Base-by-base conservation (phyloP, 163 green algal species). In the Scenedesmus sp. region DNA sequence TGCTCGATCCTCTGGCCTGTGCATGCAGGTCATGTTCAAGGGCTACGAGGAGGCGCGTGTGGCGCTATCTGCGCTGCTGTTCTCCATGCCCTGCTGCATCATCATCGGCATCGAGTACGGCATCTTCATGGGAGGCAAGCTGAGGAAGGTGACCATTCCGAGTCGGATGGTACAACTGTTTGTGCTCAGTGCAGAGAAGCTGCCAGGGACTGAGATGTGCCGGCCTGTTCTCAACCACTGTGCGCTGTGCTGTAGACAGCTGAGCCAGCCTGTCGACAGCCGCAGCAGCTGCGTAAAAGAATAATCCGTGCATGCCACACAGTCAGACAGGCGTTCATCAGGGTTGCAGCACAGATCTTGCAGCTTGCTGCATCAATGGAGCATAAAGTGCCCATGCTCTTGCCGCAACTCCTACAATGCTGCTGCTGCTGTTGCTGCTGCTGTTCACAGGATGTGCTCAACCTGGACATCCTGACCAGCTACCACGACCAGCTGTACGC, bases 41-140 rank as follows among this genome's bases (percentile, higher is more conserved):
- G 90, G 90, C 62, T 93, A 93, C 73, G 90, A 93, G 77, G 90
- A 93, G 77, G 85, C 90, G 16, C 76, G 90, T 13, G 90, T 93
- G 67, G 90, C 90, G 12, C 64, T 93, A 13, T 67, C 76, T 20
- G 46, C 85, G 26, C 85, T 93, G 85, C 76, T 93, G 74, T 93
- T 93, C 85, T 86, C 90, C 26, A 74, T 91, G 85, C 90, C 90
- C 59, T 90, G 83, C 70, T 90, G 83, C 84, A 85, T 93, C 67
- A 73, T 93, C 10, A 77, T 90, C 3, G 90, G 83, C 20, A 81
- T 93, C 16, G 83, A 93, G 74, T 93, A 93, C 67, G 90, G 56
- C 5, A 70, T 91, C 12, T 91, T 91, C 85, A 84, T 88, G 60
- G 56, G 64, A 10, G 90, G 86, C 1, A 26, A 88, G 85, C 85